Evolutionary conservation across 768 basidiomycete species (phyloP).

Genomic region (Suillus lakei): DNA sequence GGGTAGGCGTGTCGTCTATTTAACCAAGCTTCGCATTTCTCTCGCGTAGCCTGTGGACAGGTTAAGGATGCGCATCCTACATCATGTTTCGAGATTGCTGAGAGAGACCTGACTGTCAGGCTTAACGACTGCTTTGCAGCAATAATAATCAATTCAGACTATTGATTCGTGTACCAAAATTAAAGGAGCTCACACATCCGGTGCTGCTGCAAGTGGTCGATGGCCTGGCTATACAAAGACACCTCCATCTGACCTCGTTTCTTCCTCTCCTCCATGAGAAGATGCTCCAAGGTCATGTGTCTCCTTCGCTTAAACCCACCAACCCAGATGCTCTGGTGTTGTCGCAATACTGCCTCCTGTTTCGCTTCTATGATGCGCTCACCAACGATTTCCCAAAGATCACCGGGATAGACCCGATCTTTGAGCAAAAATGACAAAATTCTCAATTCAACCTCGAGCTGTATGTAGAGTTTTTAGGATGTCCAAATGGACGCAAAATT

Average conservation of each 20-base stretch:
- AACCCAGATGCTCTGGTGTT: neutral
- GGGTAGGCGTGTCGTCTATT: no score
- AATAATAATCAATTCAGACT: neutral
- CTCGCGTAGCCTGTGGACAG: no score
- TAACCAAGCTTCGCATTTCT: no score
- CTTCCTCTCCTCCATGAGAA: no score
- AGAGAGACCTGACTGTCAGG: no score
- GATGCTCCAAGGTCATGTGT: neutral
- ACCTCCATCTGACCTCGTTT: neutral
- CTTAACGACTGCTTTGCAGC: no score
- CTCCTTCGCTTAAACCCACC: neutral
- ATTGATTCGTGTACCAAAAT: neutral
- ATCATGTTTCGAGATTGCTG: no score
- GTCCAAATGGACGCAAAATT: neutral
- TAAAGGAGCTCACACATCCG: neutral
- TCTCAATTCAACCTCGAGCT: neutral
- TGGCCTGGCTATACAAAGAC: neutral
- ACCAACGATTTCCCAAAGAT: no score
- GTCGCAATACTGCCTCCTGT: neutral
- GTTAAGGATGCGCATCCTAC: no score
- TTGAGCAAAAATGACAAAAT: neutral
- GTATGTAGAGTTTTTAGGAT: neutral
- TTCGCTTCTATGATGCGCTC: neutral
- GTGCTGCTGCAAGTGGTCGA: neutral
- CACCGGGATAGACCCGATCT: neutral